Base-by-base conservation (phyloP, 148 eudicot genomes). In the Chenopodium album region DNA sequence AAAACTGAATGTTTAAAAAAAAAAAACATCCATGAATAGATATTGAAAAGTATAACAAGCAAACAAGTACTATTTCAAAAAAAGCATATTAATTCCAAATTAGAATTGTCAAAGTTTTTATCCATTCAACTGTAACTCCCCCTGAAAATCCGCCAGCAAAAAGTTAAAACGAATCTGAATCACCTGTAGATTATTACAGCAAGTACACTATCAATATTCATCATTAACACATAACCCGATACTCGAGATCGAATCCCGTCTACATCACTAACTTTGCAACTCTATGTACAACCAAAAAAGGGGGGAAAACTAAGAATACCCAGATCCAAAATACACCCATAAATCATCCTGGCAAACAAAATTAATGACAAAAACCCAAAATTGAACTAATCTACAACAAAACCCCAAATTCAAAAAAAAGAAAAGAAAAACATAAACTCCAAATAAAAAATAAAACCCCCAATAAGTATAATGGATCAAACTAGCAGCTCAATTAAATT, bases 301-400 rank as follows among this genome's bases (percentile, higher is more conserved):
- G 11, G 44, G 44, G 44, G 44, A 41, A 41, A 41, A 41, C 44
- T 41, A 22, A 8, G 17, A 48, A 60, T 64, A 56, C 81, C 68
- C 74, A 81, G 81, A 85, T 81, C 84, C 84, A 67, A 78, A 76
- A 63, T 2, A 76, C 76, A 26, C 71, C 44, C n/a, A 79, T 41
- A 72, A 41, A 50, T 60, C 28, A 26, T 74, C 71, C 34, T 37
- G 41, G 4, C 14, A 34, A 41, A 73, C 37, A 62, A 80, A 17
- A 72, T 72, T 59, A 62, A 50, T 52, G 16, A 54, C 41, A 68
- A 22, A 54, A 52, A 28, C 64, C 47, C 48, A 77, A 48, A 78
- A 56, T 54, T 50, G 44, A 77, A 75, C 28, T 31, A 78, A 50
- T 62, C 8, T 20, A 44, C 54, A n/a, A 62, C 44, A 5, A 75